Conservation (phyloP, 805 yeast species). For the Komagataella pastoris region DNA sequence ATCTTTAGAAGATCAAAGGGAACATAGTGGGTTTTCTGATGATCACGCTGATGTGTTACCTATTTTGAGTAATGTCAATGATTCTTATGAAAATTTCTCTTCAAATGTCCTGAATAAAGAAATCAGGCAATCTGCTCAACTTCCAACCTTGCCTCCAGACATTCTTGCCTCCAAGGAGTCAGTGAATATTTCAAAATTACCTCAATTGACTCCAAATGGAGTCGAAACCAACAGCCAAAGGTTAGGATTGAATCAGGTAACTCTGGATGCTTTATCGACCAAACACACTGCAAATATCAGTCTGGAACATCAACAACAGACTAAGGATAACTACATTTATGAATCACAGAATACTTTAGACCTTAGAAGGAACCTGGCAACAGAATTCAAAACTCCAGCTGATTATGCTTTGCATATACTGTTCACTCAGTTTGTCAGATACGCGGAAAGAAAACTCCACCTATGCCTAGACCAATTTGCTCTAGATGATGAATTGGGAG, state of each 20-base stretch:
- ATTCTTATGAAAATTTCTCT: not conserved
- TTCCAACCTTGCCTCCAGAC: not conserved
- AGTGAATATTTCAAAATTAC: not conserved
- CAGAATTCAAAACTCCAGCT: constrained; percentile 43
- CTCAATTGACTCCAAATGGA: not conserved
- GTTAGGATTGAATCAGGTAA: not conserved
- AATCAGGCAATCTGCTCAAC: not conserved
- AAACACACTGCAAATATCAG: not conserved
- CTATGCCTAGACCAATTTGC: constrained; percentile 54
- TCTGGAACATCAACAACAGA: not conserved
- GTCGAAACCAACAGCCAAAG: not conserved
- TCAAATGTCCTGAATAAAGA: not conserved
- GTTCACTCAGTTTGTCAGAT: constrained; percentile 90
- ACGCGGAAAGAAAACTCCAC: constrained; percentile 79
- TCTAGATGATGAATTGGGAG: constrained; percentile 61
- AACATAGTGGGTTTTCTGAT: not conserved
- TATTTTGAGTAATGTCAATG: not conserved
- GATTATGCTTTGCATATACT: constrained; percentile 91
- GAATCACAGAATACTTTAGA: not conserved
- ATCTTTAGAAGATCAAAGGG: not conserved
- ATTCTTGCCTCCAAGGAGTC: not conserved
- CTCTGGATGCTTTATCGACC: not conserved
- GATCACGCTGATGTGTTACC: not conserved
- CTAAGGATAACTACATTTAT: not conserved
- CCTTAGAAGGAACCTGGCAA: constrained; percentile 1